Evolutionary conservation across 108 stramenopile species (phyloP), one percentile per base, ranked within the genome.

Genomic region (Discostella stelligeroides): DNA sequence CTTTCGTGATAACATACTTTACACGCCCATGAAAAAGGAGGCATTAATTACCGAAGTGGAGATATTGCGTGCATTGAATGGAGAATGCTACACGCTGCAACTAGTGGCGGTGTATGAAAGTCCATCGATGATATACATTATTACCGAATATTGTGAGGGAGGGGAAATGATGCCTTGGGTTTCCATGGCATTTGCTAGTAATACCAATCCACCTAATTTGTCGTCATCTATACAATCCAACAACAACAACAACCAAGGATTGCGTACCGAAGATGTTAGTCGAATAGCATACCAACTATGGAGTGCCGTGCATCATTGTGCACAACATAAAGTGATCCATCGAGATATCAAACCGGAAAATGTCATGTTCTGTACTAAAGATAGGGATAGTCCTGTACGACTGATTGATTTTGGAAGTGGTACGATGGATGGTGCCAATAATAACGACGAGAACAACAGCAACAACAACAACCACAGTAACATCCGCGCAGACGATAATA

Each of bases 331-430:
- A 37, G 87, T 91, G 12, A 82, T 86, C 55, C 86, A 87, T 51
- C 76, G 86, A n/a, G 86, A 87, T 63, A 85, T 87, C 56, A 91
- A 84, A 43, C 75, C 79, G 2, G 34, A 76, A 45, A 86, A 91
- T 39, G 68, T 86, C 60, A 94, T 94, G 92, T 91, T 94, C 54
- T 42, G 64, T 21, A 69, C 62, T 37, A 58, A 70, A 0, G 40
- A 78, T 8, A 76, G 83, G 10, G 79, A 79, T 21, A 76, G 84
- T 42, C 85, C 85, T 12, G 61, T 94, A 15, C 76, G 88, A 18
- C 66, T 94, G 38, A 94, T 94, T 49, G 92, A 94, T 72, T 94
- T 86, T 74, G 92, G 92, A 42, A 85, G 85, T n/a, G 90, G 90
- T 25, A 86, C 83, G 10, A 47, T 85, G 38, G 84, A 84, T 59